A percentile compares a stretch with the other conserved stretches of the same genome.
phyloP scores from a whole-genome alignment of 2,329 filamentous ascomycete species.

The Exophiala dermatitidis region DNA sequence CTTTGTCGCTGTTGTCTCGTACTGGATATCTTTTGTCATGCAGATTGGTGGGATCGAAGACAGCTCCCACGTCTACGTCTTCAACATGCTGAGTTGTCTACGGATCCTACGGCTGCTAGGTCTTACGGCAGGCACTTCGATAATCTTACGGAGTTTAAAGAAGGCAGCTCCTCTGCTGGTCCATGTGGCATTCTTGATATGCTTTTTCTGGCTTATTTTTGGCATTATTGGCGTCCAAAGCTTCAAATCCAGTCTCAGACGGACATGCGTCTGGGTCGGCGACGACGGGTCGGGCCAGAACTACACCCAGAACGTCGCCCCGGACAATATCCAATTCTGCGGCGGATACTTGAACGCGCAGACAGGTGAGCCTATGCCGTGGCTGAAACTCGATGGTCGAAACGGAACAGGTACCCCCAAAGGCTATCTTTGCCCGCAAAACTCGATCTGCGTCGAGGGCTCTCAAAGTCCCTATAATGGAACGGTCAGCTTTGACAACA shows the following conservation, averaged over 20 bases:
- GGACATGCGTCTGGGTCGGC: slow-evolving; percentile 72
- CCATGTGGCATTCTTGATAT: slow-evolving; percentile 86
- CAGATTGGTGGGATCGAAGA: slow-evolving; percentile 63
- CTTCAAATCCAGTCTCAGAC: slow-evolving; percentile 76
- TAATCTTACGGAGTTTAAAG: slow-evolving; percentile 90
- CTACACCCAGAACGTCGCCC: slow-evolving; percentile 42
- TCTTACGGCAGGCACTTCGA: slow-evolving; percentile 89
- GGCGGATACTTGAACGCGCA: slow-evolving; percentile 66
- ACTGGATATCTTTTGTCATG: slow-evolving; percentile 82
- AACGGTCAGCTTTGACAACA: slow-evolving; percentile 93
- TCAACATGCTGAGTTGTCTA: slow-evolving; percentile 92
- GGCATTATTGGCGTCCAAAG: slow-evolving; percentile 95
- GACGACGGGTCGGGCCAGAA: slow-evolving; percentile 40
- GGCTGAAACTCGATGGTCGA: slow-evolving; percentile 54
- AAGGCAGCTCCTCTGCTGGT: slow-evolving; percentile 87
- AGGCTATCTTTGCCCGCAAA: slow-evolving; percentile 78
- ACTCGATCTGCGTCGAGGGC: slow-evolving; percentile 75
- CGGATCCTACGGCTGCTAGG: slow-evolving; percentile 86
- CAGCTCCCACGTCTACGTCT: slow-evolving; percentile 70
- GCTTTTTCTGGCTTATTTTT: slow-evolving; percentile 97
- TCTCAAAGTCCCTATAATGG: slow-evolving; percentile 65
- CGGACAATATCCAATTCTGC: slow-evolving; percentile 67
- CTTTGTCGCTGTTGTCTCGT: slow-evolving; percentile 88
- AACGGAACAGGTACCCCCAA: slow-evolving; percentile 56
- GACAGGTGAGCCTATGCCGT: slow-evolving; percentile 56